Conservation (phyloP, 768 basidiomycete genomes). For the Macrocybe gigantea region DNA sequence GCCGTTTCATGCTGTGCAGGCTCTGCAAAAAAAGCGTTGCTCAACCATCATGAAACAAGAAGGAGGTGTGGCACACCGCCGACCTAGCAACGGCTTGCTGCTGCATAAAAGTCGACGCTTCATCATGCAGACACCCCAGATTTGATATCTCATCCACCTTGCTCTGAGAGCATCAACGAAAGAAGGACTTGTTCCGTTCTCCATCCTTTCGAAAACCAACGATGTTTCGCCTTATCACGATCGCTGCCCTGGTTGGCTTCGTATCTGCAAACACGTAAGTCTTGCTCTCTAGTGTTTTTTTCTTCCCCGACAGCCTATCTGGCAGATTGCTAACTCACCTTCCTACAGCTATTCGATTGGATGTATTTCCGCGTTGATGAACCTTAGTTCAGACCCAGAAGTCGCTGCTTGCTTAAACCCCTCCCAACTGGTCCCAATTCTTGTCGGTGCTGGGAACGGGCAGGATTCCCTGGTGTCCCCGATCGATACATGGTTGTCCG, state of each 20-base stretch:
- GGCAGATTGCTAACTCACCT: neutral
- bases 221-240: conserved; percentile 12
- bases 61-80: neutral
- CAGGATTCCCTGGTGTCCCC: conserved; percentile 30
- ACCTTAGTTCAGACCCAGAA: conserved; percentile 8
- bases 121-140: conserved; percentile 10
- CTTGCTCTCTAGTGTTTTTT: neutral
- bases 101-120: conserved; percentile 2
- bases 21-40: neutral
- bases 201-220: conserved; percentile 10
- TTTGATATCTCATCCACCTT: conserved; percentile 18
- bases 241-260: conserved; percentile 18
- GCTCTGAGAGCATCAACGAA: conserved; percentile 12
- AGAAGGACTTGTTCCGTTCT: conserved; percentile 5
- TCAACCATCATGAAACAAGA: conserved; percentile 5
- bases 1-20: too few species aligned
- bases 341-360: conserved; percentile 13
- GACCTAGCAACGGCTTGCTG: conserved; percentile 2
- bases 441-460: conserved; percentile 15
- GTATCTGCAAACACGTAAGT: conserved; percentile 18
- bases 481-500: conserved; percentile 44
- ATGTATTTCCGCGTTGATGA: conserved; percentile 14
- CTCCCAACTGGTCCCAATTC: conserved; percentile 20
- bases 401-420: conserved; percentile 36
- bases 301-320: neutral